These are phyloP conservation scores for Penicillium macrosclerotiorum DNA, from an alignment of 495 filamentous ascomycete genomes.

Conservation along the genomic window DNA sequence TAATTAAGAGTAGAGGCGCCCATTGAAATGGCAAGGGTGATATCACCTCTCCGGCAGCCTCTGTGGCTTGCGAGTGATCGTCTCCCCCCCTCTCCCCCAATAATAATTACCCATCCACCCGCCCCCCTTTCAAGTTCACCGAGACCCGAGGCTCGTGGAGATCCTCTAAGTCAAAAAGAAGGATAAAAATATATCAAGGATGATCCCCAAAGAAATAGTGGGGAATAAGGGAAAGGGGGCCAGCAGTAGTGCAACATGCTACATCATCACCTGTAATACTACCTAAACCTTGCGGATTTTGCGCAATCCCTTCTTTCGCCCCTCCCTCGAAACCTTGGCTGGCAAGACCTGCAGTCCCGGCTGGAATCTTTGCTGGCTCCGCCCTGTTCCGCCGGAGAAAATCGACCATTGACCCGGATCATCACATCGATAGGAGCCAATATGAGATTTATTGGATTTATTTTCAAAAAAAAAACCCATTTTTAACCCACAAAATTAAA, in stretches of 20 bases:
- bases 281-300: slow-evolving; percentile 5
- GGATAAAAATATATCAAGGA: slow-evolving; percentile 19
- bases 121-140: slow-evolving; percentile 11
- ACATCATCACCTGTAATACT: slow-evolving; percentile 5
- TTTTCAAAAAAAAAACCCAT: too few relatives aligned
- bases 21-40: slow-evolving; percentile 4
- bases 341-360: too few relatives aligned
- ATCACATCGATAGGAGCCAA: too few relatives aligned
- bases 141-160: slow-evolving; percentile 16
- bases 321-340: too few relatives aligned
- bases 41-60: not conserved
- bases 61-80: slow-evolving; percentile 22
- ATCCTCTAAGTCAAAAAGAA: slow-evolving; percentile 8
- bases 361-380: slow-evolving; percentile 1
- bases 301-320: not conserved
- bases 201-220: slow-evolving; percentile 20
- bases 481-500: too few relatives aligned
- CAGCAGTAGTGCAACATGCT: slow-evolving; percentile 3
- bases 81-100: too few relatives aligned
- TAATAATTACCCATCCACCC: not conserved
- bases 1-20: too few relatives aligned
- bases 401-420: too few relatives aligned
- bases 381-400: slow-evolving; percentile 1
- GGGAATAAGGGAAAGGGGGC: slow-evolving; percentile 9
- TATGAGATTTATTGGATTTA: too few relatives aligned